These are phyloP conservation scores for Colletotrichum destructivum DNA, from an alignment of 2,329 filamentous ascomycete genomes.

Conservation along the genomic window DNA sequence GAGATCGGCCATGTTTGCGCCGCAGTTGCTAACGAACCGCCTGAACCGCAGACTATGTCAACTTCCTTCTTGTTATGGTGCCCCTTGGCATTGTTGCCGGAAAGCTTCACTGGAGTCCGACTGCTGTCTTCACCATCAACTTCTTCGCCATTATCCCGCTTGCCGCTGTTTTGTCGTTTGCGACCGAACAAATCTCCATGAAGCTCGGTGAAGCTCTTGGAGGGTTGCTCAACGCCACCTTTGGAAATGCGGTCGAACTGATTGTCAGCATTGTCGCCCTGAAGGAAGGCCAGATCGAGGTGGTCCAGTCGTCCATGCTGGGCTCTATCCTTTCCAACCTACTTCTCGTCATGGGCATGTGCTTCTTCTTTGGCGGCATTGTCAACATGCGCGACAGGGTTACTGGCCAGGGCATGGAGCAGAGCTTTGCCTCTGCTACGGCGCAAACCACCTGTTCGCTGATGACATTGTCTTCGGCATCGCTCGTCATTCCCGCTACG, in stretches of 20 bases:
- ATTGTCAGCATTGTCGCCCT: constrained; percentile 95
- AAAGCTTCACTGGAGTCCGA: constrained; percentile 72
- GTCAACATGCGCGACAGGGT: constrained; percentile 68
- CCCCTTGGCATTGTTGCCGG: constrained; percentile 81
- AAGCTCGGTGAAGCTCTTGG: constrained; percentile 82
- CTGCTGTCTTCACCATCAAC: constrained; percentile 81
- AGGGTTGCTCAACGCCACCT: constrained; percentile 82
- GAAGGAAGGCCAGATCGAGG: constrained; percentile 86
- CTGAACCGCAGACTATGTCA: constrained; percentile 68
- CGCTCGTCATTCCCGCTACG: constrained; percentile 84
- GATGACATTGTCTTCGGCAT: constrained; percentile 83
- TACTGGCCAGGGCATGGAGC: constrained; percentile 74
- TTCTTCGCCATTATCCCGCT: constrained; percentile 86
- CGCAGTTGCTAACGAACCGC: constrained; percentile 27
- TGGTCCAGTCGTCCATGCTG: constrained; percentile 98
- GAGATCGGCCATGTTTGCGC: neutral
- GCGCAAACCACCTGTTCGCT: constrained; percentile 83
- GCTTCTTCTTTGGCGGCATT: constrained; percentile 82
- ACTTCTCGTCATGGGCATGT: constrained; percentile 87
- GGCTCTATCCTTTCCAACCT: constrained; percentile 96
- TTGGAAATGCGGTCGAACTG: constrained; percentile 85
- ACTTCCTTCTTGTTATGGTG: constrained; percentile 81
- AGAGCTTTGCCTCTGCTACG: constrained; percentile 81
- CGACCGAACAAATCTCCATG: constrained; percentile 82
- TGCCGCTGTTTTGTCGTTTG: constrained; percentile 81